Evolutionary conservation across 495 filamentous ascomycete species (phyloP).

Genomic region (Aspergillus diversus): DNA sequence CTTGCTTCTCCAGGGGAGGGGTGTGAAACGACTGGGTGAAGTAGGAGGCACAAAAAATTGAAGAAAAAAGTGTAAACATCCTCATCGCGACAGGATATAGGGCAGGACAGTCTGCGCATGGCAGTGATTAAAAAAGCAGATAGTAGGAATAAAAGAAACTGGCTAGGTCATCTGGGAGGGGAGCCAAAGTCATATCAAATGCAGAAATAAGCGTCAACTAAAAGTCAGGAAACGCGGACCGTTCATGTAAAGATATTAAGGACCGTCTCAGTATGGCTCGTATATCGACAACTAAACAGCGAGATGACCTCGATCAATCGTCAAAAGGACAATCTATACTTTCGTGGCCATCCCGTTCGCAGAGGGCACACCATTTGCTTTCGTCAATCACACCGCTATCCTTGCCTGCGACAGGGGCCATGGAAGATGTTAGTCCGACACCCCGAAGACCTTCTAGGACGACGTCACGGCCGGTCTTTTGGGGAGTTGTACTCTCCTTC

Average conservation of each 20-base stretch:
- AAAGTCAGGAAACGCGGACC: constrained; percentile 5
- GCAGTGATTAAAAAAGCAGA: constrained; percentile 23
- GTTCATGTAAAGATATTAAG: constrained; percentile 2
- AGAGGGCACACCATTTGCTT: constrained; percentile 95
- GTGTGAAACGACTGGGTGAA: constrained; percentile 10
- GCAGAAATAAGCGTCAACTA: constrained; percentile 10
- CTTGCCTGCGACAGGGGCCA: constrained; percentile 71
- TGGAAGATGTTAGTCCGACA: constrained; percentile 48
- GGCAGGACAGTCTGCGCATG: not conserved
- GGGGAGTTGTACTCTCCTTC: constrained; percentile 27
- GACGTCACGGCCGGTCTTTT: constrained; percentile 53
- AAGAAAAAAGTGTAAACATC: not conserved
- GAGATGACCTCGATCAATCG: constrained; percentile 57
- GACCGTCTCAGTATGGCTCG: constrained; percentile 16
- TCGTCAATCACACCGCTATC: constrained; percentile 76
- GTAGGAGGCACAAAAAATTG: not conserved
- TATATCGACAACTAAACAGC: constrained; percentile 15
- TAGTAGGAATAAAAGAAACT: constrained; percentile 16
- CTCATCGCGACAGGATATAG: not conserved
- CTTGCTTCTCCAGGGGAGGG: constrained; percentile 11
- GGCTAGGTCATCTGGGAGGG: constrained; percentile 16
- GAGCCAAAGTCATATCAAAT: constrained; percentile 23
- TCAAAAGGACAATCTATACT: constrained; percentile 96
- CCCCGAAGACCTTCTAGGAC: constrained; percentile 68
- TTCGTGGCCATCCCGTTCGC: constrained; percentile 93